Evolutionary conservation across 129 eudicot genomes (phyloP).

Genomic region (Apium graveolens): DNA sequence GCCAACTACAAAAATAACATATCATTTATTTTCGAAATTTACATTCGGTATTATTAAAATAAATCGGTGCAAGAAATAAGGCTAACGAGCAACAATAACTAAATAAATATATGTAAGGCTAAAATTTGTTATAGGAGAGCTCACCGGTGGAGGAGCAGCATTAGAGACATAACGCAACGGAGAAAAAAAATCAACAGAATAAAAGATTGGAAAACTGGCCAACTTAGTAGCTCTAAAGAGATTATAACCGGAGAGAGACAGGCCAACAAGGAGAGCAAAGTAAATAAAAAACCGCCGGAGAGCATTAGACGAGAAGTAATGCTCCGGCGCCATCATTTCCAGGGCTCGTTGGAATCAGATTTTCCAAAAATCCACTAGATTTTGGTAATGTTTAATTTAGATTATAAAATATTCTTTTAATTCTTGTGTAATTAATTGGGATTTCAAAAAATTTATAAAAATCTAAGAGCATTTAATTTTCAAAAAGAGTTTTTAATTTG

Average conservation of each 20-base stretch:
- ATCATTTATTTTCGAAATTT: no score
- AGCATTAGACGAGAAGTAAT: neutral
- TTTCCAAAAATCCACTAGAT: no score
- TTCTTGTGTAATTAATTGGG: no score
- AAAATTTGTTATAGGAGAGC: neutral
- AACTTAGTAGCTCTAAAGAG: constrained; percentile 8
- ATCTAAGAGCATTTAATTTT: no score
- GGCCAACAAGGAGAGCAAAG: neutral
- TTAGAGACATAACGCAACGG: neutral
- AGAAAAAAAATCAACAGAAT: neutral
- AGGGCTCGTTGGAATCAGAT: neutral
- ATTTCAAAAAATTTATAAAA: no score
- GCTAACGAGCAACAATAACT: no score
- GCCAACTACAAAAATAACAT: neutral
- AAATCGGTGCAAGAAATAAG: neutral
- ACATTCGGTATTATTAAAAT: neutral
- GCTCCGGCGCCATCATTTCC: constrained; percentile 11
- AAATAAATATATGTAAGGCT: neutral
- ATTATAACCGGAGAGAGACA: constrained; percentile 13
- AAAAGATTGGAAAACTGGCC: neutral
- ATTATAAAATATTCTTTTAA: no score
- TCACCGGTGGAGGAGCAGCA: constrained; percentile 2
- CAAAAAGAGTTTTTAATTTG: no score
- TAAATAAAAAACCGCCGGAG: constrained; percentile 4
- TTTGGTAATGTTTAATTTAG: no score